These are phyloP conservation scores for Lunularia cruciata DNA, from an alignment of 225 moss, liverwort and hornwort species.

Conservation along the genomic window DNA sequence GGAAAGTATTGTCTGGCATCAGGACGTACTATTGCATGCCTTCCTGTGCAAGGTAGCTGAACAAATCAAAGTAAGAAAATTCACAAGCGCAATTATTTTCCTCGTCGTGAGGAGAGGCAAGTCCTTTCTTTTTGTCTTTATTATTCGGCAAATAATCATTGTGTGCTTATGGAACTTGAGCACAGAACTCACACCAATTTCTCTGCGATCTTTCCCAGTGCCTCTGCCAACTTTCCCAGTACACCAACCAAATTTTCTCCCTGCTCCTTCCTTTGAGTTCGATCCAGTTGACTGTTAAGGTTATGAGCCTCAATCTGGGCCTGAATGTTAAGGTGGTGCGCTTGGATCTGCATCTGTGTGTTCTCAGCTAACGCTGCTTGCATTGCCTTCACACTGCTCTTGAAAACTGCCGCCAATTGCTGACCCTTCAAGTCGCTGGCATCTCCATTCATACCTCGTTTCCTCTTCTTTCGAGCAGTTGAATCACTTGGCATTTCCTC, in stretches of 20 bases:
- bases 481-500: conserved; percentile 51
- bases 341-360: conserved; percentile 43
- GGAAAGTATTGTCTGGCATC: neutral
- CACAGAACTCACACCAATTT: conserved; percentile 30
- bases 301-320: conserved; percentile 47
- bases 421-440: conserved; percentile 31
- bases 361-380: conserved; percentile 40
- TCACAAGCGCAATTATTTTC: conserved; percentile 8
- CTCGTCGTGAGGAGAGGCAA: conserved; percentile 5
- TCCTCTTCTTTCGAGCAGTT: conserved; percentile 47
- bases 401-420: conserved; percentile 38
- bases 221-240: conserved; percentile 33
- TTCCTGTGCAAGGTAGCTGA: neutral
- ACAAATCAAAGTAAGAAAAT: neutral
- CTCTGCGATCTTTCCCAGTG: conserved; percentile 36
- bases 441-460: conserved; percentile 30
- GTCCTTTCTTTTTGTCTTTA: neutral
- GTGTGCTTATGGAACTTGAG: neutral
- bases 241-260: conserved; percentile 36
- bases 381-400: conserved; percentile 45
- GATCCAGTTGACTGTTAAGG: conserved; percentile 41
- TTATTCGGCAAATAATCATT: conserved; percentile 1
- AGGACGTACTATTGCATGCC: neutral
- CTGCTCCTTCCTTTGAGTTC: conserved; percentile 38
- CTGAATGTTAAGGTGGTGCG: conserved; percentile 34